A percentile compares a stretch with the other conserved stretches of the same genome.
These are phyloP conservation scores for Pichia sp. DNA, from an alignment of 1,139 yeast species.

Conservation along the genomic window DNA sequence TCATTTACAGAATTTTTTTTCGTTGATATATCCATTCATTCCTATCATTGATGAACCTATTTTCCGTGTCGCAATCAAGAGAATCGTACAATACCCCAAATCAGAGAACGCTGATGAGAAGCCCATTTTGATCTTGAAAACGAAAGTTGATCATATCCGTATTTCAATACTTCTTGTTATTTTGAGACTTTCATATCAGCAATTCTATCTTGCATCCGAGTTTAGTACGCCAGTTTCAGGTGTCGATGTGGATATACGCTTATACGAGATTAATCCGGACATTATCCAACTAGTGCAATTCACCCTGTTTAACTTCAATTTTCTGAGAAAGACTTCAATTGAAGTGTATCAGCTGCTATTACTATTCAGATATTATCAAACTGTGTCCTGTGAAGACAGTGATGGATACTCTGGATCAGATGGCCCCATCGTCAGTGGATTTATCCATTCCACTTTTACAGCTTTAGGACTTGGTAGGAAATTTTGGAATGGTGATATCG, in stretches of 20 bases:
- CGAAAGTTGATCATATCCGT: slow-evolving; percentile 33
- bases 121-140: slow-evolving; percentile 20
- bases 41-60: slow-evolving; percentile 44
- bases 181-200: slow-evolving; percentile 35
- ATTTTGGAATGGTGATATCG: background rate
- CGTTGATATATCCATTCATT: slow-evolving; percentile 39
- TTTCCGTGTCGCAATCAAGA: slow-evolving; percentile 22
- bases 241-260: background rate
- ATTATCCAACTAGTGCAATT: slow-evolving; percentile 28
- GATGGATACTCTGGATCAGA: slow-evolving; percentile 30
- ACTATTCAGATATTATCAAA: slow-evolving; percentile 33
- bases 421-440: slow-evolving; percentile 32
- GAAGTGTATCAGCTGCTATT: slow-evolving; percentile 35
- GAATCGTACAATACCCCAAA: slow-evolving; percentile 15
- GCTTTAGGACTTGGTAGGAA: slow-evolving; percentile 30
- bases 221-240: slow-evolving; percentile 12
- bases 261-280: slow-evolving; percentile 29
- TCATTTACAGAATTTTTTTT: slow-evolving; percentile 36
- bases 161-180: slow-evolving; percentile 36
- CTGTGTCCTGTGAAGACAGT: slow-evolving; percentile 46
- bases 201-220: slow-evolving; percentile 28
- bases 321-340: slow-evolving; percentile 28
- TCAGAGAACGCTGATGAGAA: background rate
- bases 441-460: slow-evolving; percentile 37
- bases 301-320: slow-evolving; percentile 29